Evolutionary conservation across 2,329 filamentous ascomycete genomes (phyloP), one percentile per base, ranked within the genome.

Genomic region (Aspergillus tamarii): DNA sequence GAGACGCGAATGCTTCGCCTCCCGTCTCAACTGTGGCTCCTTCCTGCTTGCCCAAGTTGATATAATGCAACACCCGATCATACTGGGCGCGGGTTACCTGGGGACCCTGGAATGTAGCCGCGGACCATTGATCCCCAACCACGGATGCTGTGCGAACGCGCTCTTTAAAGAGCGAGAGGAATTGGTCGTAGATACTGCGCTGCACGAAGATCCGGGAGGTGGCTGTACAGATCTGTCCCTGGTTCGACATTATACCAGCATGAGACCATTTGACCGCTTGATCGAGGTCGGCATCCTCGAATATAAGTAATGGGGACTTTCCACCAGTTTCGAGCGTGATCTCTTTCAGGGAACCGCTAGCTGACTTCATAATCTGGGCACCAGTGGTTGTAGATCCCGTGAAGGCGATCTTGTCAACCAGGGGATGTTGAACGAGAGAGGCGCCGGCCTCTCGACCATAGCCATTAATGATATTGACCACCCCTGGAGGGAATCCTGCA

Each of bases 341-440:
- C 67, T 88, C 87, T 76, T 88, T 88, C 73, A 88, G 77, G 32
- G 82, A 91, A 0, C 84, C 78, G n/a, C 87, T 84, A 0, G 91
- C 90, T 77, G 86, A 84, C 74, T 91, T 91, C 90, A 93, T 93
- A 67, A 94, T 91, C 57, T 89, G 84, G 61, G 87, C 86, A 8
- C 89, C 91, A 0, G 91, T 93, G 1, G 82, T 81, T 0, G 91
- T 94, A 4, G 88, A 91, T 43, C 91, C 91, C 0, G 91, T 94
- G 68, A 94, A 94, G 0, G 91, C 90, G 65, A 94, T 83, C 81
- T 94, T 94, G 72, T 92, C 88, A 19, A 94, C 84, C 48, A 85
- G 85, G 26, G 87, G 78, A 73, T 94, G 91, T 46, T 84, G 83
- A 1, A 88, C 89, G 10, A 94, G 83, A 0, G 90, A 88, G 7